Base-by-base conservation (phyloP, 176 grass and related monocot species). In the Oryza glumipatula region DNA sequence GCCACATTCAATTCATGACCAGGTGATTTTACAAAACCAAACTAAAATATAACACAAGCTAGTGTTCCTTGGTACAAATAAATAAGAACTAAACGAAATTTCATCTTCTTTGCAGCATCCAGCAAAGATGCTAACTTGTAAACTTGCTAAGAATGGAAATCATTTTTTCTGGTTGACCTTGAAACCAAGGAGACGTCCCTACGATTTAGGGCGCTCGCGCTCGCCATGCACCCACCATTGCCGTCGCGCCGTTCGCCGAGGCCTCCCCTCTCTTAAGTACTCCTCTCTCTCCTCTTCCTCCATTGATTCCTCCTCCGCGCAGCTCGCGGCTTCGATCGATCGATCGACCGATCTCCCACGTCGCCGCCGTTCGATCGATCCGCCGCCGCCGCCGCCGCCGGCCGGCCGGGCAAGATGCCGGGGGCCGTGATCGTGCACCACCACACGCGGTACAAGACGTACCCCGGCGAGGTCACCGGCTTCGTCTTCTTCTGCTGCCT, bases 381-480 rank as follows among this genome's bases (percentile, higher is more conserved):
- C 7, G 35, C 35, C 35, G 35, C 33, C 33, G 33, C 33, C 33
- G 33, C 38, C 38, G 12, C 4, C 36, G 9, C 21, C 7, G 30
- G 30, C 30, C 61, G 72, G 65, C 86, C 30, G 68, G 47, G 28
- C 68, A 83, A 68, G 76, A 91, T 91, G 89, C 48, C 89, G 49
- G 89, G 89, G 44, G 76, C 80, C 11, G 69, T 91, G 76, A 84
- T 91, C 49, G 89, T 91, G 33, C 89, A 91, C 76, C 88, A 90
- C 88, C 84, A 87, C 5, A 58, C 39, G 3, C 83, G 80, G 85
- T 35, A 87, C 84, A 90, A 90, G 84, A 87, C 84, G 22, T 87
- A 91, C 89, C 89, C 89, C 17, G 80, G 89, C 63, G 80, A 91
- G 32, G 41, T 91, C 70, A 91, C 89, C 49, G 80, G 84, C 41